phyloP scores from a whole-genome alignment of 805 yeast species.

The Pichia heedii region DNA sequence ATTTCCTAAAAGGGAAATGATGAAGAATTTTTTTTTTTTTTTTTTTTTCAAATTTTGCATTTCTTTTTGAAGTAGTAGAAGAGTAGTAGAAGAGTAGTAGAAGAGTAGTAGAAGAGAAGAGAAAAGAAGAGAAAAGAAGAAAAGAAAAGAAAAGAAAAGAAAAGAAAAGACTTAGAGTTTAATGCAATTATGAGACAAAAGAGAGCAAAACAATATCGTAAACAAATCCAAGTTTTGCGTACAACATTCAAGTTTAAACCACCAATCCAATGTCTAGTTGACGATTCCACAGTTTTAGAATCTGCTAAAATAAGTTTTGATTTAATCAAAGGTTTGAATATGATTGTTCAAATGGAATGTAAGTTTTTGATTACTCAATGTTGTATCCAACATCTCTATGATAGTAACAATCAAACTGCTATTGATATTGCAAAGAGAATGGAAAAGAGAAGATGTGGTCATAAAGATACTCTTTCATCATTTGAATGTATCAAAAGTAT shows the following conservation, averaged over 20 bases:
- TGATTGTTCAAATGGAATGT: constrained; percentile 77
- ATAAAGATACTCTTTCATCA: constrained; percentile 42
- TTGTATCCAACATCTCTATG: constrained; percentile 79
- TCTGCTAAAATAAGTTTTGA: constrained; percentile 65
- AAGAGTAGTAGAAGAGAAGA: neutral
- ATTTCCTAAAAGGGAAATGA: too few species aligned
- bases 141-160: neutral
- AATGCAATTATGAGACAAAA: constrained; percentile 73
- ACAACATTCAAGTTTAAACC: constrained; percentile 87
- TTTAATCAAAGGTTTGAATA: constrained; percentile 65
- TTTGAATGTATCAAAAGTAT: constrained; percentile 70
- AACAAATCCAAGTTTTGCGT: constrained; percentile 78
- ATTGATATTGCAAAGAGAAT: constrained; percentile 72
- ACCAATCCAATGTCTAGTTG: constrained; percentile 87
- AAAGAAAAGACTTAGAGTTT: neutral
- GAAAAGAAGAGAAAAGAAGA: neutral
- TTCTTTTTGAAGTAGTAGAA: too few species aligned
- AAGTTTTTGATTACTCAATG: constrained; percentile 95
- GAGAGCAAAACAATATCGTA: constrained; percentile 88
- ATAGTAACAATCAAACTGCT: constrained; percentile 61
- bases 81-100: too few species aligned
- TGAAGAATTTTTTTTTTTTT: too few species aligned
- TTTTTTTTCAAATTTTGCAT: too few species aligned
- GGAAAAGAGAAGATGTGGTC: constrained; percentile 92
- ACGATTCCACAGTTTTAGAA: constrained; percentile 63